Evolutionary conservation across 2,329 filamentous ascomycete genomes (phyloP), one percentile per base, ranked within the genome.

Genomic region (Chaetomium strumarium): DNA sequence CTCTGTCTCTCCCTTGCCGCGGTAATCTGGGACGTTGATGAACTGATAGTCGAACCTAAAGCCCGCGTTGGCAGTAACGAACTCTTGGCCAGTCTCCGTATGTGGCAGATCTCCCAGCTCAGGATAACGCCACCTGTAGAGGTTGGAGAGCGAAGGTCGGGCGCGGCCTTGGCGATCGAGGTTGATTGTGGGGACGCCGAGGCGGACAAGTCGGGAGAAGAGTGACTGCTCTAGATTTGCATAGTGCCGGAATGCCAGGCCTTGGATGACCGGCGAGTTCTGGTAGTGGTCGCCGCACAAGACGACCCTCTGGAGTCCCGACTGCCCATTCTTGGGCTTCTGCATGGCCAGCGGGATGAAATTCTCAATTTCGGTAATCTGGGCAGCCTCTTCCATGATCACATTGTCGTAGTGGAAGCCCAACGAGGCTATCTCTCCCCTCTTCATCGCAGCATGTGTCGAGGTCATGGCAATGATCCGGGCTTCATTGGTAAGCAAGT

Each of bases 381-480:
- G 93, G 12, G 93, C 93, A 5, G 93, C 92, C 76, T 99, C 93
- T 73, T 99, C 93, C 88, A 99, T 96, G 49, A 99, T 79, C 12
- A 99, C 87, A 59, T 96, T 99, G 73, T 97, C 91, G 64, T 99
- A 99, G 61, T 90, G 89, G 71, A 99, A 99, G 14, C 91, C 91
- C n/a, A 97, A 78, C 14, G 81, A 79, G 1, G 90, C 86, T 62
- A 99, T 97, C 63, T 97, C 92, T 58, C 89, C 84, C 57, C 92
- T 79, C 56, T 90, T 84, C 79, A 99, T 99, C 1, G 93, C 93
- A 5, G 93, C 95, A 68, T 99, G 93, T 0, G 95, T 99, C 4
- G 91, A 95, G 16, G 93, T 99, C 95, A 99, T 99, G 53, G 93
- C 95, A 59, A 99, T 86, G 57, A 99, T 93, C 34, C 93, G 85